phyloP scores from a whole-genome alignment of 164 flowering plant species.

The Berberis vulgaris region DNA sequence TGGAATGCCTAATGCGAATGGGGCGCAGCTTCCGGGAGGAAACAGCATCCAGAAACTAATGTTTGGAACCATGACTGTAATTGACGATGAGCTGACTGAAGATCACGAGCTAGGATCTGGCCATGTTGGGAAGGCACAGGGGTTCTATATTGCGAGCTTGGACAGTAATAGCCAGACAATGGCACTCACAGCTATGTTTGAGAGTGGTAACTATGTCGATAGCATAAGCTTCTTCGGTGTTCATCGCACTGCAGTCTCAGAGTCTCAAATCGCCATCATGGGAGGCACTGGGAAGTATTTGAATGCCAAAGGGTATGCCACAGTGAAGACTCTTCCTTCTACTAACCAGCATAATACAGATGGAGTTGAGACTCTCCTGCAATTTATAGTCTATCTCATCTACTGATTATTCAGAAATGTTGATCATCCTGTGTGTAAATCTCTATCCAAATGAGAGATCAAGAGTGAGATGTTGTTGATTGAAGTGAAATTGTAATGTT shows the following conservation, averaged over 20 bases:
- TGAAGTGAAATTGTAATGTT: not conserved
- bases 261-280: constrained; percentile 54
- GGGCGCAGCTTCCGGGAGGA: constrained; percentile 40
- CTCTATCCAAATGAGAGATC: no score
- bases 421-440: no score
- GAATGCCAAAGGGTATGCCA: constrained; percentile 56
- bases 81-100: constrained; percentile 60
- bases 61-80: constrained; percentile 63
- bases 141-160: constrained; percentile 59
- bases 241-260: constrained; percentile 38
- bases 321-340: constrained; percentile 33
- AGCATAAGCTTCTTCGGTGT: constrained; percentile 66
- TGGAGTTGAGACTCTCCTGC: constrained; percentile 20
- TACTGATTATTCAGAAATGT: not conserved
- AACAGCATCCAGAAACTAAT: constrained; percentile 35
- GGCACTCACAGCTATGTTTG: constrained; percentile 54
- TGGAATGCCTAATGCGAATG: constrained; percentile 25
- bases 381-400: constrained; percentile 22
- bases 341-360: constrained; percentile 24
- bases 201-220: constrained; percentile 33
- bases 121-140: constrained; percentile 59
- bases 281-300: constrained; percentile 83
- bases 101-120: constrained; percentile 57
- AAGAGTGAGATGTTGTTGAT: not conserved
- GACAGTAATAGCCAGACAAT: constrained; percentile 57